Conservation (phyloP, 2,329 filamentous ascomycete species). For the Fusarium foetens region DNA sequence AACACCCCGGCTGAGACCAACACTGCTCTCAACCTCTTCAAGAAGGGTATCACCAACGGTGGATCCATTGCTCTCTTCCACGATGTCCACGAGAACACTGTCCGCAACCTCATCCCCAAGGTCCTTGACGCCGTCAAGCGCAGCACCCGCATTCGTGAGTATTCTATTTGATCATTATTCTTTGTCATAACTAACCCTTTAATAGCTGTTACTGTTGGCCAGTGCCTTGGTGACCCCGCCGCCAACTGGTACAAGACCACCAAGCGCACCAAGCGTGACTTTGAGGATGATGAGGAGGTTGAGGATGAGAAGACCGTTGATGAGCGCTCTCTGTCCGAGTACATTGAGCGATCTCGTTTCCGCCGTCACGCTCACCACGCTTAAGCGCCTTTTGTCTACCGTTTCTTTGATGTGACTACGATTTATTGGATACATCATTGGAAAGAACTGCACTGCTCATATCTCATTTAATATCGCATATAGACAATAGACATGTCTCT, state of each 20-base stretch:
- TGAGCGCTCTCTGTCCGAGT: slow-evolving; percentile 17
- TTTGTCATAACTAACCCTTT: slow-evolving; percentile 25
- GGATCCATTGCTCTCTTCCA: slow-evolving; percentile 60
- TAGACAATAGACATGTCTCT: slow-evolving; percentile 15
- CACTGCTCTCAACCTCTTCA: slow-evolving; percentile 42
- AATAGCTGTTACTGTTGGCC: slow-evolving; percentile 45
- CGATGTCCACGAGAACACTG: slow-evolving; percentile 56
- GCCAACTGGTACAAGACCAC: slow-evolving; percentile 32
- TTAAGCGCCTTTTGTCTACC: slow-evolving; percentile 1
- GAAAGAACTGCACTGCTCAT: slow-evolving; percentile 8
- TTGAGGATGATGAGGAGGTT: slow-evolving; percentile 3
- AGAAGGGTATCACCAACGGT: slow-evolving; percentile 39
- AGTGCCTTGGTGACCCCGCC: slow-evolving; percentile 35
- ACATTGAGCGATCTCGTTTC: slow-evolving; percentile 28
- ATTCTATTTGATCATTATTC: no score
- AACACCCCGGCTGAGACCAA: slow-evolving; percentile 33
- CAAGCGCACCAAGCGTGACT: slow-evolving; percentile 27
- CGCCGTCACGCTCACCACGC: slow-evolving; percentile 6
- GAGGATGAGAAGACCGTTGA: slow-evolving; percentile 13
- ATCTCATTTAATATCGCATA: slow-evolving; percentile 14
- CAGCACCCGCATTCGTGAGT: slow-evolving; percentile 27
- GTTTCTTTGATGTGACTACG: slow-evolving; percentile 10
- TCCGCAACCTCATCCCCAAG: slow-evolving; percentile 32
- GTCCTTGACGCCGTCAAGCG: slow-evolving; percentile 22
- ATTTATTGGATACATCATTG: slow-evolving; percentile 12